A percentile compares a stretch with the other conserved stretches of the same genome.
Evolutionary conservation across 768 basidiomycete species (phyloP).

Genomic region (Tremella yokohamensis): DNA sequence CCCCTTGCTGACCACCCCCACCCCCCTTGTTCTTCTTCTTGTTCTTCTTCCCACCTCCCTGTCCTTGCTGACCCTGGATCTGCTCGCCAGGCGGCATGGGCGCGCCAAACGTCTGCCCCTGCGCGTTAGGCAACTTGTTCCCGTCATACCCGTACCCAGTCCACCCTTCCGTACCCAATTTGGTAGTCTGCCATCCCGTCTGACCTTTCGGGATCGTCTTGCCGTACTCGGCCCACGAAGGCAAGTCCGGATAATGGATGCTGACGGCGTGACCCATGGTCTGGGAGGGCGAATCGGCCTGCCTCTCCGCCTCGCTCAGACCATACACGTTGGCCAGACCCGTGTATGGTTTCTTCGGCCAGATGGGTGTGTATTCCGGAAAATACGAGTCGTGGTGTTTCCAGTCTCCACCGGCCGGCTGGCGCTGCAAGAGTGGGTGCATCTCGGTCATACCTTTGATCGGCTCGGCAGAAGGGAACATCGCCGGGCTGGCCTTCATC

Average conservation of each 20-base stretch:
- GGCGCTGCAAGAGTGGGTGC: slow-evolving; percentile 1
- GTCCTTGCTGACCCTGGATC: neutral
- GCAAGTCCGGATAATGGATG: slow-evolving; percentile 40
- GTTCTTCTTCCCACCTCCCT: slow-evolving; percentile 18
- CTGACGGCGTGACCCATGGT: slow-evolving; percentile 23
- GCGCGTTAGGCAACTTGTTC: slow-evolving; percentile 26
- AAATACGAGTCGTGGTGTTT: slow-evolving; percentile 42
- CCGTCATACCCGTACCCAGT: slow-evolving; percentile 40
- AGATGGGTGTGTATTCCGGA: slow-evolving; percentile 31
- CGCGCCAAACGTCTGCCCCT: slow-evolving; percentile 32
- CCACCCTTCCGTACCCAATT: slow-evolving; percentile 30
- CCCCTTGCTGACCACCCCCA: slow-evolving; percentile 15
- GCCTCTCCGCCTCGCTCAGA: slow-evolving; percentile 22
- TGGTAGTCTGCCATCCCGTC: slow-evolving; percentile 21
- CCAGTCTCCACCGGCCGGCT: slow-evolving; percentile 18
- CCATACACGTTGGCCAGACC: slow-evolving; percentile 6
- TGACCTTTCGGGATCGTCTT: slow-evolving; percentile 5
- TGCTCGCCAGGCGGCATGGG: slow-evolving; percentile 14
- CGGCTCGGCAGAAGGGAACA: neutral
- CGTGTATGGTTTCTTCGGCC: neutral
- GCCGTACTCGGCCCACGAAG: slow-evolving; percentile 28
- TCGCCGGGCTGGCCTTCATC: neutral
- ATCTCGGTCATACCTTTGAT: neutral
- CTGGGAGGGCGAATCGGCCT: slow-evolving; percentile 20
- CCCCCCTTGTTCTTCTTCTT: slow-evolving; percentile 25